These are phyloP conservation scores for Cyclostephanos invisitatus DNA, from an alignment of 108 stramenopile species.

Conservation along the genomic window DNA sequence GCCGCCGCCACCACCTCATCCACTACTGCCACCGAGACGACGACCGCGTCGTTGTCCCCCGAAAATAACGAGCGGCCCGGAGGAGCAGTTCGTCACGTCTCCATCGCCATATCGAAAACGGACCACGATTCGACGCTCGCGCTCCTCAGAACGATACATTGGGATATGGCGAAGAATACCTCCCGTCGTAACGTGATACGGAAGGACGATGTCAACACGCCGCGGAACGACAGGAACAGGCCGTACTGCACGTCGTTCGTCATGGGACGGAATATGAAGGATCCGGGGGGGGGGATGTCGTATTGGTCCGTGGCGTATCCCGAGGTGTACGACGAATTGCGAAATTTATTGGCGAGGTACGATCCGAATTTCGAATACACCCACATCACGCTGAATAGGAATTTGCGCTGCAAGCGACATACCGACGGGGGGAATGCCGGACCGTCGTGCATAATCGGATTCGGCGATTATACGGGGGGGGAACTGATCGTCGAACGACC, in stretches of 20 bases:
- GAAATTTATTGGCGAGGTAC: neutral
- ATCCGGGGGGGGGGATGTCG: neutral
- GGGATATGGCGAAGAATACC: neutral
- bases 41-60: too few relatives aligned
- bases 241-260: neutral
- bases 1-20: too few relatives aligned
- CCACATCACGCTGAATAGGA: slow-evolving; percentile 5
- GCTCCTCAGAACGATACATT: neutral
- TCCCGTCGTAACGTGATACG: neutral
- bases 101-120: neutral
- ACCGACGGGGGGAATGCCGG: slow-evolving; percentile 1
- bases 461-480: neutral
- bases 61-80: too few relatives aligned
- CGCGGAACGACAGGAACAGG: neutral
- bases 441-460: neutral
- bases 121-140: neutral
- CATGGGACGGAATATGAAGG: neutral
- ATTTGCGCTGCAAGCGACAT: neutral
- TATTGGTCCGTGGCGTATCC: neutral
- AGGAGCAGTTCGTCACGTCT: neutral
- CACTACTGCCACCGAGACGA: too few relatives aligned
- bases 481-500: neutral
- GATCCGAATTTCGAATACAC: neutral
- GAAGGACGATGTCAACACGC: neutral
- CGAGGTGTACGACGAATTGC: neutral